These are phyloP conservation scores for Claviceps maximensis DNA, from an alignment of 2,329 filamentous ascomycete species.

Conservation along the genomic window DNA sequence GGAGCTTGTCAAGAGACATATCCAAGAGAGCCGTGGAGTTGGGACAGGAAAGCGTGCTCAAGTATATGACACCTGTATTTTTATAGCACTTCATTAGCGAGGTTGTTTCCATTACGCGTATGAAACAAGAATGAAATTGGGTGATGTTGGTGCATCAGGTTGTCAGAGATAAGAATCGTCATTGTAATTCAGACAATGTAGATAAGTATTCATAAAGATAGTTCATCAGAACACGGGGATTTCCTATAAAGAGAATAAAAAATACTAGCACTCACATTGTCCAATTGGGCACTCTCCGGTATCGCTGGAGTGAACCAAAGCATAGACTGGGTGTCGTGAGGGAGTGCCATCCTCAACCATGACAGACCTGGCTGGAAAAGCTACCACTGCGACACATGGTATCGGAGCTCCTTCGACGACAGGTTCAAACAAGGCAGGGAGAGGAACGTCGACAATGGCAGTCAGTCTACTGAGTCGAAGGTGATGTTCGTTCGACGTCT, in stretches of 20 bases:
- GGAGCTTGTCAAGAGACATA: slow-evolving; percentile 27
- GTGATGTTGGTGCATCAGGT: slow-evolving; percentile 51
- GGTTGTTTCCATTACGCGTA: background rate
- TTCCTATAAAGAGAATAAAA: slow-evolving; percentile 1
- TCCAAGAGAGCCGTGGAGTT: slow-evolving; percentile 25
- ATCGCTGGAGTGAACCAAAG: slow-evolving; percentile 70
- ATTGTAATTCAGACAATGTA: slow-evolving; percentile 98
- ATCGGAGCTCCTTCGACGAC: slow-evolving; percentile 61
- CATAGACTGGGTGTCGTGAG: slow-evolving; percentile 38
- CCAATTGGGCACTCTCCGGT: slow-evolving; percentile 79
- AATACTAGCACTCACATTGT: slow-evolving; percentile 62
- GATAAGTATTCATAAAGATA: slow-evolving; percentile 83
- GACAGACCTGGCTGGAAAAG: slow-evolving; percentile 45
- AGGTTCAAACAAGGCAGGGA: slow-evolving; percentile 54
- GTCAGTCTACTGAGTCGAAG: slow-evolving; percentile 46
- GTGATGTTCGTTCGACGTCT: slow-evolving; percentile 9
- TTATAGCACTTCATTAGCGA: slow-evolving; percentile 18
- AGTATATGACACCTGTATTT: slow-evolving; percentile 19
- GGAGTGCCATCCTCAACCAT: slow-evolving; percentile 15
- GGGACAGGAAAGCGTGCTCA: slow-evolving; percentile 23
- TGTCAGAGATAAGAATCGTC: slow-evolving; percentile 83
- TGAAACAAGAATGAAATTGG: slow-evolving; percentile 4
- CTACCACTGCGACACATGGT: slow-evolving; percentile 60
- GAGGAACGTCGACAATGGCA: slow-evolving; percentile 52
- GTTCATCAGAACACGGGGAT: slow-evolving; percentile 66